These are phyloP conservation scores for Yamadazyma tumulicola DNA, from an alignment of 805 yeast species.

Conservation along the genomic window DNA sequence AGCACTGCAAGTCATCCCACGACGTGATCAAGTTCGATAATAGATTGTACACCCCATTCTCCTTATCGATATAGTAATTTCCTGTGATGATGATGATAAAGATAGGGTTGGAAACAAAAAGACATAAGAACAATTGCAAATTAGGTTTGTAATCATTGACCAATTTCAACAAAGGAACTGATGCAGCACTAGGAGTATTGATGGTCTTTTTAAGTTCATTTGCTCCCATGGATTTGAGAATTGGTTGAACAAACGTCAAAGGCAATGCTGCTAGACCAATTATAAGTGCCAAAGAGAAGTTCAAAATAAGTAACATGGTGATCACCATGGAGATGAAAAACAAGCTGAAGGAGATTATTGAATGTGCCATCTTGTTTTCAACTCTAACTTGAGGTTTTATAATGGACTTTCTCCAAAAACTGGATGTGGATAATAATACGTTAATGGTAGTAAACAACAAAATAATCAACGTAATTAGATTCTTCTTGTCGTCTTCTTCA, in stretches of 20 bases:
- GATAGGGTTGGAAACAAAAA: slow-evolving; percentile 53
- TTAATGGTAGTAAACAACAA: slow-evolving; percentile 14
- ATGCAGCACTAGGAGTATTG: slow-evolving; percentile 1
- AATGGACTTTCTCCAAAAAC: slow-evolving; percentile 9
- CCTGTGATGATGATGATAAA: slow-evolving; percentile 24
- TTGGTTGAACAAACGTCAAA: slow-evolving; percentile 54
- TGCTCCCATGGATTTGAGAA: slow-evolving; percentile 15
- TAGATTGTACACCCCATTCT: slow-evolving; percentile 35
- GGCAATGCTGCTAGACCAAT: slow-evolving; percentile 77
- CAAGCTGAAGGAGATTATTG: slow-evolving; percentile 46
- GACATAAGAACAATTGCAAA: slow-evolving; percentile 29
- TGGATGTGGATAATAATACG: slow-evolving; percentile 14
- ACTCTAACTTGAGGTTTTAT: slow-evolving; percentile 7
- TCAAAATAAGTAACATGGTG: slow-evolving; percentile 72
- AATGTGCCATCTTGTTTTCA: slow-evolving; percentile 20
- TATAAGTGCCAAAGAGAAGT: slow-evolving; percentile 75
- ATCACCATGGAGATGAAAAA: slow-evolving; percentile 61
- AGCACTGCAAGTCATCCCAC: slow-evolving; percentile 67
- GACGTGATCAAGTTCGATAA: slow-evolving; percentile 55
- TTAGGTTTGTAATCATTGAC: slow-evolving; percentile 12
- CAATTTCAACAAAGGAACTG: slow-evolving; percentile 7
- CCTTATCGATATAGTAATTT: slow-evolving; percentile 23
- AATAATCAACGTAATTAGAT: slow-evolving; percentile 15
- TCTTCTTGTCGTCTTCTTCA: slow-evolving; percentile 12
- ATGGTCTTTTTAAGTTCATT: slow-evolving; percentile 1